phyloP scores from a whole-genome alignment of 2,329 filamentous ascomycete genomes.

The Ramichloridium luteum region DNA sequence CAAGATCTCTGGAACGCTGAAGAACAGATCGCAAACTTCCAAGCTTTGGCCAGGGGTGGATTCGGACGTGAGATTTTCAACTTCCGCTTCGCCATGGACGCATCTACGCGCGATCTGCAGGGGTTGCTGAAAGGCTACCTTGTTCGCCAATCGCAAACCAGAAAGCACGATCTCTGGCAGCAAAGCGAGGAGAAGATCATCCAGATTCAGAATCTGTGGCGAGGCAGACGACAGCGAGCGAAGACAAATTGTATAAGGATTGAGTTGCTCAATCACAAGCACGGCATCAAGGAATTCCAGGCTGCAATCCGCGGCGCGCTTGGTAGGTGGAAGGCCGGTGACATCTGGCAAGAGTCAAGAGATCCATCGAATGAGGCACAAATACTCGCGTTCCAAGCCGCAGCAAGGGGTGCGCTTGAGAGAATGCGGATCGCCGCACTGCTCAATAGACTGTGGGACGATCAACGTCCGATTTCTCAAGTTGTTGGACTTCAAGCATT shows the following conservation, averaged over 20 bases:
- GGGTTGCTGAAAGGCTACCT: conserved; percentile 67
- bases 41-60: conserved; percentile 76
- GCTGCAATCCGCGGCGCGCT: conserved; percentile 39
- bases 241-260: conserved; percentile 36
- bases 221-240: conserved; percentile 46
- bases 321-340: conserved; percentile 42
- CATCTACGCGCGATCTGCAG: conserved; percentile 69
- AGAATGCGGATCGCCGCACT: conserved; percentile 63
- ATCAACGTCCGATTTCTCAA: conserved; percentile 57
- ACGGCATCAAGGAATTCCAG: conserved; percentile 34
- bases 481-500: conserved; percentile 40
- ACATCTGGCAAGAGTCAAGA: conserved; percentile 32
- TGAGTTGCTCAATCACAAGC: conserved; percentile 32
- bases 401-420: conserved; percentile 56
- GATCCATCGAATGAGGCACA: conserved; percentile 24
- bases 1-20: conserved; percentile 81
- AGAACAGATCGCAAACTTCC: conserved; percentile 63
- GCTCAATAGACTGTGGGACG: conserved; percentile 85
- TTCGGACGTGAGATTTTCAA: conserved; percentile 71
- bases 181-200: conserved; percentile 57
- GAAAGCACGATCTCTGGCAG: conserved; percentile 56
- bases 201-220: conserved; percentile 68
- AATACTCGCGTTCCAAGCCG: conserved; percentile 29
- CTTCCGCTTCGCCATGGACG: conserved; percentile 72
- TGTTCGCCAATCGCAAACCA: conserved; percentile 49